Evolutionary conservation across 495 filamentous ascomycete species (phyloP).

Genomic region (Trichoderma erinaceum): DNA sequence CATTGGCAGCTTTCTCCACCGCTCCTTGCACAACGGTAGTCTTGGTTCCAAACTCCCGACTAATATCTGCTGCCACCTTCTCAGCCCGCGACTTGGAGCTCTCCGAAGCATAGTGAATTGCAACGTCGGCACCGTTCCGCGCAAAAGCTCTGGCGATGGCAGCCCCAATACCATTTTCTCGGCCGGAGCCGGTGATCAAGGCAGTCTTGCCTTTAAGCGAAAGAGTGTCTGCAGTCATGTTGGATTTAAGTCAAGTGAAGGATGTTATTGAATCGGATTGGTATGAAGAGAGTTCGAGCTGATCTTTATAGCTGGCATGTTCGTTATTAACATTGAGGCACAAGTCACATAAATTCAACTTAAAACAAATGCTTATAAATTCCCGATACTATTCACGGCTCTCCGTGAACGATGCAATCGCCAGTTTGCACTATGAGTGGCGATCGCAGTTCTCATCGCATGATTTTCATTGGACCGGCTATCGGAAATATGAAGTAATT

Average conservation of each 20-base stretch:
- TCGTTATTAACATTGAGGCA: too few species aligned
- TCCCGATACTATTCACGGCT: too few species aligned
- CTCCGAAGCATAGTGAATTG: conserved; percentile 33
- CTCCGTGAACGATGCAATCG: too few species aligned
- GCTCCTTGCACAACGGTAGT: conserved; percentile 31
- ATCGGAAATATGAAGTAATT: too few species aligned
- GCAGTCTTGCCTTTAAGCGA: conserved; percentile 44
- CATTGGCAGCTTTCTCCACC: conserved; percentile 23
- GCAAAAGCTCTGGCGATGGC: conserved; percentile 37
- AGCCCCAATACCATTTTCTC: conserved; percentile 41
- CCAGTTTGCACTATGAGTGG: too few species aligned
- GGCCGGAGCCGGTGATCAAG: conserved; percentile 45
- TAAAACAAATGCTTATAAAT: too few species aligned
- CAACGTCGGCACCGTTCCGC: conserved; percentile 34
- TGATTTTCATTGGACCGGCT: too few species aligned
- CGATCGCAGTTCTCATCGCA: too few species aligned
- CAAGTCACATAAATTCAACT: too few species aligned
- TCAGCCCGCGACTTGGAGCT: conserved; percentile 27
- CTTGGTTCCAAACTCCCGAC: conserved; percentile 23
- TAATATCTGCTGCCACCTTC: conserved; percentile 22
- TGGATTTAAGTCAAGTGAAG: not conserved
- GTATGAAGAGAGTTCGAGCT: too few species aligned
- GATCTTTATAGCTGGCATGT: too few species aligned
- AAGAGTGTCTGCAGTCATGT: conserved; percentile 18
- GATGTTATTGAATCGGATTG: too few species aligned